phyloP scores from a whole-genome alignment of 225 moss, liverwort and hornwort species.

The Sphagnum contortum region DNA sequence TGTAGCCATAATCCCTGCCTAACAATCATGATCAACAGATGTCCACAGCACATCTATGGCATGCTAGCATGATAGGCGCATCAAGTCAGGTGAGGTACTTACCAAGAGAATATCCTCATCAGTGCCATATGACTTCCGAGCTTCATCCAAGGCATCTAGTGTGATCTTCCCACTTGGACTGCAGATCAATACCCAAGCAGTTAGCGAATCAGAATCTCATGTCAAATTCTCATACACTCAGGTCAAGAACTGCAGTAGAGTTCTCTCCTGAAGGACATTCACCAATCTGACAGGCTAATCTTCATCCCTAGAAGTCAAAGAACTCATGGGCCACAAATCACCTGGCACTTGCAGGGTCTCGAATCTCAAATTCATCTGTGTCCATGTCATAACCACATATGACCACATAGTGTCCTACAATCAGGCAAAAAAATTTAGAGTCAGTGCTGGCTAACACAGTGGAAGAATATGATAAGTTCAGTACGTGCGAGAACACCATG shows the following conservation, averaged over 20 bases:
- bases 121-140: conserved; percentile 91
- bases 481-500: neutral
- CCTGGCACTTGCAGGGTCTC: conserved; percentile 94
- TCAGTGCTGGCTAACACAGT: neutral
- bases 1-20: no score
- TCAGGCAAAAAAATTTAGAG: conserved; percentile 2
- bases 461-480: neutral
- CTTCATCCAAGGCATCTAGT: conserved; percentile 79
- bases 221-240: neutral
- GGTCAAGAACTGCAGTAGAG: no score
- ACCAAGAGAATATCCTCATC: conserved; percentile 96
- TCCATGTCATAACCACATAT: conserved; percentile 97
- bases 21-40: neutral
- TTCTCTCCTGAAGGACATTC: no score
- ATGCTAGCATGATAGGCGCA: neutral
- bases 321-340: conserved; percentile 2
- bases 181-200: conserved; percentile 10
- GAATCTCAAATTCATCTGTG: conserved; percentile 90
- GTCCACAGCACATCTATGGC: neutral
- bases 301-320: neutral
- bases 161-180: conserved; percentile 82
- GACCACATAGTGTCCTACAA: conserved; percentile 92
- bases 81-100: conserved; percentile 6
- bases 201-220: neutral
- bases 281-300: no score